Percentiles rank a stretch among this genome's conserved stretches.
Conservation (phyloP, 208 protist species). For the Wallacemonas collosoma region DNA sequence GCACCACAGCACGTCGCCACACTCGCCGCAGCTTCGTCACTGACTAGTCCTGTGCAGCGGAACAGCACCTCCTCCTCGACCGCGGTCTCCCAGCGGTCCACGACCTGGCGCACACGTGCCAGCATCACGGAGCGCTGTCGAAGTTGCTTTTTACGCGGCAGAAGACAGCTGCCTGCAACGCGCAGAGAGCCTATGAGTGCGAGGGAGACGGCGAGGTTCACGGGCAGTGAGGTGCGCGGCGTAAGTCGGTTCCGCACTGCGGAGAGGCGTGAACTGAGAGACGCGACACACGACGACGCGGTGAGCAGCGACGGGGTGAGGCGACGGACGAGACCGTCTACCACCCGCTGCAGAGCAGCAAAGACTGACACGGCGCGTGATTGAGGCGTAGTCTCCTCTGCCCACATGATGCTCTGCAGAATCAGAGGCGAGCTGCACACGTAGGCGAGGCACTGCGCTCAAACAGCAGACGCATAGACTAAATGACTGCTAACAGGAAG, state of each 20-base stretch:
- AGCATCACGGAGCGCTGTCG: slow-evolving; percentile 41
- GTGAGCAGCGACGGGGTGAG: not conserved
- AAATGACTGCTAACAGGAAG: no score
- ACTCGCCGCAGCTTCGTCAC: not conserved
- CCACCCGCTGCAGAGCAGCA: not conserved
- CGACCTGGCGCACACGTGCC: slow-evolving; percentile 23
- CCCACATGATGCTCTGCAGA: not conserved
- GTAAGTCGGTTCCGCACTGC: not conserved
- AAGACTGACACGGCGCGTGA: not conserved
- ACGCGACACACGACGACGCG: not conserved
- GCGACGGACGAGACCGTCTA: not conserved
- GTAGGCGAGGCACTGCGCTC: not conserved
- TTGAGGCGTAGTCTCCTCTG: not conserved
- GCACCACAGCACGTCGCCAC: not conserved
- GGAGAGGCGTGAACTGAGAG: not conserved
- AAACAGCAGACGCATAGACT: not conserved
- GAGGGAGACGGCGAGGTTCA: slow-evolving; percentile 2
- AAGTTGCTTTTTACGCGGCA: slow-evolving; percentile 35
- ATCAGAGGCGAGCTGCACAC: not conserved
- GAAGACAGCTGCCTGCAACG: slow-evolving; percentile 16
- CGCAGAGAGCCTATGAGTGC: slow-evolving; percentile 24
- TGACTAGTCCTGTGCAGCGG: slow-evolving; percentile 21
- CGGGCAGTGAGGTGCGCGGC: not conserved
- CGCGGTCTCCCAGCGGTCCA: slow-evolving; percentile 42
- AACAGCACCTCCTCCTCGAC: slow-evolving; percentile 40